phyloP scores from a whole-genome alignment of 2,329 filamentous ascomycete genomes.

The Fusarium nematophilum region DNA sequence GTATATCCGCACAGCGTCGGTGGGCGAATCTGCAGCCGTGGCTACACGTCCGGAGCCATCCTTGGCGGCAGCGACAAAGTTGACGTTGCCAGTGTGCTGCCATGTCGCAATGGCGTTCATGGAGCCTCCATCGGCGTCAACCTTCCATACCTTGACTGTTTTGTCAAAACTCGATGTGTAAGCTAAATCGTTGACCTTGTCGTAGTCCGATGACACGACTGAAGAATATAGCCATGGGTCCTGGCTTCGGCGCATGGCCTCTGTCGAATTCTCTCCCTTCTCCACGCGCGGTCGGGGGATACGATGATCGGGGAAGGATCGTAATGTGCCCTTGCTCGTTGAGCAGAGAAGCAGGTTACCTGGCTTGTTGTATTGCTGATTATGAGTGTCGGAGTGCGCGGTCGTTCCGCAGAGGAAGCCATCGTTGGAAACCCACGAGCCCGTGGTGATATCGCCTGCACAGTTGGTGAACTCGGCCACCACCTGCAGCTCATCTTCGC shows the following conservation, averaged over 20 bases:
- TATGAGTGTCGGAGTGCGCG: conserved; percentile 70
- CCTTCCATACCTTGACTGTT: conserved; percentile 70
- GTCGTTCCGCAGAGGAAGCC: conserved; percentile 71
- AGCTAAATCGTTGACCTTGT: conserved; percentile 55
- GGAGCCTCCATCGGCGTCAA: conserved; percentile 49
- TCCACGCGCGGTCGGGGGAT: conserved; percentile 65
- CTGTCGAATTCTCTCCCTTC: conserved; percentile 65
- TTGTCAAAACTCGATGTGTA: conserved; percentile 73
- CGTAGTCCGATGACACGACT: conserved; percentile 71
- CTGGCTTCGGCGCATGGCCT: conserved; percentile 68
- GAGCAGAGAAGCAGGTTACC: conserved; percentile 71
- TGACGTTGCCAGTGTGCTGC: conserved; percentile 68
- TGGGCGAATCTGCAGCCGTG: conserved; percentile 67
- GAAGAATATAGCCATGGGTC: conserved; percentile 74
- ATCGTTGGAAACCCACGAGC: conserved; percentile 66
- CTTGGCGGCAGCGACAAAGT: conserved; percentile 69
- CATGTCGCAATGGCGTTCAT: conserved; percentile 62
- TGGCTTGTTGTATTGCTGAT: conserved; percentile 74
- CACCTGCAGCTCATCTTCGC: conserved; percentile 64
- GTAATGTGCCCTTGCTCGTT: conserved; percentile 55
- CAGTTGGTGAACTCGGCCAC: conserved; percentile 69
- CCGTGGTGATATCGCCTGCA: conserved; percentile 69
- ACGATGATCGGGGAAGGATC: conserved; percentile 66
- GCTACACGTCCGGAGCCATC: conserved; percentile 63
- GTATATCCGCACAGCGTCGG: conserved; percentile 68